Percentiles rank a stretch among this genome's conserved stretches.
Evolutionary conservation across 169 alveolate genomes (phyloP).

Genomic region (Theileria sp.): DNA sequence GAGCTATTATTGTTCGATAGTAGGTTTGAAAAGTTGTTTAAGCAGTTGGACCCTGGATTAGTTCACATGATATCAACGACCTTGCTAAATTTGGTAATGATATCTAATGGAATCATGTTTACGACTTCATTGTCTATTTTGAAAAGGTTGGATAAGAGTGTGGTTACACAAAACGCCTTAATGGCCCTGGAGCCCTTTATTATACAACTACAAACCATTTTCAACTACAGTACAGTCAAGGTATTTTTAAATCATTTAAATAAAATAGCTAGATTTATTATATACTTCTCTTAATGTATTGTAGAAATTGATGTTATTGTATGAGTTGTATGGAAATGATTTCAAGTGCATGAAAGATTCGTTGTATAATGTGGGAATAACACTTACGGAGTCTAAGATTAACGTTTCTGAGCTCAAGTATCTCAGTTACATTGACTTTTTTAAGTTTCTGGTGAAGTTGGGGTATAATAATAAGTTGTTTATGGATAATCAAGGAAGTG

Average conservation of each 20-base stretch:
- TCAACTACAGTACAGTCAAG: conserved; percentile 35
- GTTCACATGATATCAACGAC: not conserved
- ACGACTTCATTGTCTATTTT: not conserved
- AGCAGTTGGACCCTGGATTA: not conserved
- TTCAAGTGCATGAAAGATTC: conserved; percentile 4
- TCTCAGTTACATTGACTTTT: conserved; percentile 1
- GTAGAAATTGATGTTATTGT: conserved; percentile 11
- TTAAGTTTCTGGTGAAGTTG: conserved; percentile 12
- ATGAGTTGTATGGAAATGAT: conserved; percentile 8
- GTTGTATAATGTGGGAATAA: conserved; percentile 2
- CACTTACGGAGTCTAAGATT: not conserved
- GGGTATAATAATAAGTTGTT: conserved; percentile 1
- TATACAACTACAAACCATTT: conserved; percentile 56
- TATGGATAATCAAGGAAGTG: not conserved
- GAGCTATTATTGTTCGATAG: not conserved
- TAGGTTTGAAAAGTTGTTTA: not conserved
- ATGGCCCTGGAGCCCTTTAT: conserved; percentile 50
- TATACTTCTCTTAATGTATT: not conserved
- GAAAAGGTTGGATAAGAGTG: conserved; percentile 7
- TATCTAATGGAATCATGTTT: conserved; percentile 2
- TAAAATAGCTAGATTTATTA: too few species aligned
- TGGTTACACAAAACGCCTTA: conserved; percentile 28
- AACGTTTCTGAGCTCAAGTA: conserved; percentile 5
- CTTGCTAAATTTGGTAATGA: not conserved
- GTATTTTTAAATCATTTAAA: not conserved